Percentiles rank a stretch among this genome's conserved stretches.
phyloP scores from a whole-genome alignment of 1,139 yeast genomes.

The Saccharomyces pastorianus region DNA sequence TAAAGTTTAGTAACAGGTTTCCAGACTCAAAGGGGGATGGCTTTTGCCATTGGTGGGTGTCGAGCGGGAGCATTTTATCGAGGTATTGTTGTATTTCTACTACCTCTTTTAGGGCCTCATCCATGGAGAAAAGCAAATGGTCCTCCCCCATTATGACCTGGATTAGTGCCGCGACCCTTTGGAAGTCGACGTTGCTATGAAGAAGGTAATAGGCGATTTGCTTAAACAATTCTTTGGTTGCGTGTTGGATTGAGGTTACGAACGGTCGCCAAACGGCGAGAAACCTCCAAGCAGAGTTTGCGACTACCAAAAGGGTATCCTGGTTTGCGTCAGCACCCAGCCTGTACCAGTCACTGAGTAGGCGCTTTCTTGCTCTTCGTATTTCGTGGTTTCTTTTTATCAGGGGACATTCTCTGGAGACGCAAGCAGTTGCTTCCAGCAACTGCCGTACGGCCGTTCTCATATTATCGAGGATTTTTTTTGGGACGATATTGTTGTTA shows the following conservation, averaged over 20 bases:
- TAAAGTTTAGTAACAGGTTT: neutral
- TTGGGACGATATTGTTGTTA: conserved; percentile 18
- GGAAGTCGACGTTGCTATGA: neutral
- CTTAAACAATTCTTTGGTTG: conserved; percentile 1
- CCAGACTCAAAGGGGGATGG: neutral
- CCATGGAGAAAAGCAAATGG: neutral
- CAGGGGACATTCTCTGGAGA: conserved; percentile 73
- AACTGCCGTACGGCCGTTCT: conserved; percentile 78
- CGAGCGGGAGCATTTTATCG: neutral
- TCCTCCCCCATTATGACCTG: neutral
- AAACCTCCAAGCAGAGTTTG: neutral
- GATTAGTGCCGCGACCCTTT: neutral
- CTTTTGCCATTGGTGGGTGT: neutral
- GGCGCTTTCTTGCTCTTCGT: conserved; percentile 64
- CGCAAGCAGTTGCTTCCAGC: conserved; percentile 71
- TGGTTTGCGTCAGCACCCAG: conserved; percentile 82
- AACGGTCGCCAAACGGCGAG: neutral
- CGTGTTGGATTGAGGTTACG: conserved; percentile 60
- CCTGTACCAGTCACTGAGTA: conserved; percentile 86
- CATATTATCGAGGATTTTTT: conserved; percentile 44
- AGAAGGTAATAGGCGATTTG: neutral
- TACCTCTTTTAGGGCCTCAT: neutral
- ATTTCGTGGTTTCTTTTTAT: conserved; percentile 66
- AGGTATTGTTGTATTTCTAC: neutral
- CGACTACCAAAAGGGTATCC: neutral